Percentiles rank a stretch among this genome's conserved stretches.
These are phyloP conservation scores for Magnaporthiopsis incrustans DNA, from an alignment of 2,329 filamentous ascomycete genomes.

Conservation along the genomic window DNA sequence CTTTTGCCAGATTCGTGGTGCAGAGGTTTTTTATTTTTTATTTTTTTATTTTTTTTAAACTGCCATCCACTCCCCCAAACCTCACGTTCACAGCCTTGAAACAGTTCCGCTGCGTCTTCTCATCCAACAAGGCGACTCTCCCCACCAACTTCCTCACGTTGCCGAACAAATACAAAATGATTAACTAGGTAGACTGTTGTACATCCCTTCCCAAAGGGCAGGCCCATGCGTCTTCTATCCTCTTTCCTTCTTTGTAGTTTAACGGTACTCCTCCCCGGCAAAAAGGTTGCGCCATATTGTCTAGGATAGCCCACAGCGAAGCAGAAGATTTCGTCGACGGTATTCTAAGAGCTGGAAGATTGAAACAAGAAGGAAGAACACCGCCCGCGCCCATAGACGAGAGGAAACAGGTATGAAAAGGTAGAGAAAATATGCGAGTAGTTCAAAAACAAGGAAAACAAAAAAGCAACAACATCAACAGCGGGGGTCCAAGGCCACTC, in stretches of 20 bases:
- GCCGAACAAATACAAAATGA: background rate
- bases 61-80: too few species aligned
- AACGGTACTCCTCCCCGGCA: background rate
- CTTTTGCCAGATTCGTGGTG: too few species aligned
- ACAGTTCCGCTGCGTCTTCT: too few species aligned
- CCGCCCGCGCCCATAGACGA: background rate
- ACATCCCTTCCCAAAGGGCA: background rate
- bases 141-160: background rate
- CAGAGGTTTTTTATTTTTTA: too few species aligned
- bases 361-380: conserved; percentile 1
- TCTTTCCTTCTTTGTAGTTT: background rate
- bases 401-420: background rate
- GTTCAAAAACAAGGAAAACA: background rate
- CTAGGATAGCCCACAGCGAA: background rate
- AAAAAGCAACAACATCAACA: background rate
- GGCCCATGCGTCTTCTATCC: conserved; percentile 5
- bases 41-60: too few species aligned
- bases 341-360: conserved; percentile 1
- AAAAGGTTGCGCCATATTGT: background rate
- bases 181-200: background rate
- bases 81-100: too few species aligned
- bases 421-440: conserved; percentile 1
- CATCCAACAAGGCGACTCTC: background rate
- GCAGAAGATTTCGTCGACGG: background rate
- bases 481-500: background rate